Percentiles rank a stretch among this genome's conserved stretches.
Evolutionary conservation across 2,329 filamentous ascomycete species (phyloP).

Genomic region (Penicillium rolfsii): DNA sequence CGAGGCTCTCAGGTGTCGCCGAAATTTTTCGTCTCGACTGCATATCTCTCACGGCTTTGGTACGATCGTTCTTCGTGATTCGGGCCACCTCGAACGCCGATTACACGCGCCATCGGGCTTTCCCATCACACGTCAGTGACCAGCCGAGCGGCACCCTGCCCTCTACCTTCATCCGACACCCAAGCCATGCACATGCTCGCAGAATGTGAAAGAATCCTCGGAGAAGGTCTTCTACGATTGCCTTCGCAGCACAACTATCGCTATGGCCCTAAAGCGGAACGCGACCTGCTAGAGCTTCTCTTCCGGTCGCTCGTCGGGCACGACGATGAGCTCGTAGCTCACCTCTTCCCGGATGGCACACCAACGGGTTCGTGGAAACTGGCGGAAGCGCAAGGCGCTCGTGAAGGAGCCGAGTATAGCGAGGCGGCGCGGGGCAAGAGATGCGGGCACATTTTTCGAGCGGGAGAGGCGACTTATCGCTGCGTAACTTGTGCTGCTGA

Average conservation of each 20-base stretch:
- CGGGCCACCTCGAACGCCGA: slow-evolving; percentile 12
- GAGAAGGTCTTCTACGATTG: slow-evolving; percentile 76
- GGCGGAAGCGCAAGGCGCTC: slow-evolving; percentile 83
- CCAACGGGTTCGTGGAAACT: slow-evolving; percentile 71
- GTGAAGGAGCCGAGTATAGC: slow-evolving; percentile 93
- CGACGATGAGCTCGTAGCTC: slow-evolving; percentile 70
- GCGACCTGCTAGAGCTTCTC: slow-evolving; percentile 74
- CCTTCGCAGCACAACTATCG: slow-evolving; percentile 74
- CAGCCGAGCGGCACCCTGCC: slow-evolving; percentile 33
- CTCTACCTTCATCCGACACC: slow-evolving; percentile 21
- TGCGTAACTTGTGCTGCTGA: slow-evolving; percentile 94
- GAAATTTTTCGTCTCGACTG: neutral
- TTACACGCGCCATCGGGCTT: slow-evolving; percentile 20
- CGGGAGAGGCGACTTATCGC: slow-evolving; percentile 88
- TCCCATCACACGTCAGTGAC: slow-evolving; percentile 20
- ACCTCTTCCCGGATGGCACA: slow-evolving; percentile 80
- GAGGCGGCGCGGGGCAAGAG: slow-evolving; percentile 88
- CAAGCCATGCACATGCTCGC: slow-evolving; percentile 48
- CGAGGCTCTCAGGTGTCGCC: neutral
- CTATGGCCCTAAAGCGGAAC: slow-evolving; percentile 72
- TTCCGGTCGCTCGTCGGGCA: slow-evolving; percentile 85
- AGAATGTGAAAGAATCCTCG: slow-evolving; percentile 75
- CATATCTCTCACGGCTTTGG: neutral
- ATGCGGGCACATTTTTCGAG: slow-evolving; percentile 96
- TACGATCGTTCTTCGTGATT: slow-evolving; percentile 10